A percentile compares a stretch with the other conserved stretches of the same genome.
These are phyloP conservation scores for Tuber melanosporum DNA, from an alignment of 495 filamentous ascomycete genomes.

Conservation along the genomic window DNA sequence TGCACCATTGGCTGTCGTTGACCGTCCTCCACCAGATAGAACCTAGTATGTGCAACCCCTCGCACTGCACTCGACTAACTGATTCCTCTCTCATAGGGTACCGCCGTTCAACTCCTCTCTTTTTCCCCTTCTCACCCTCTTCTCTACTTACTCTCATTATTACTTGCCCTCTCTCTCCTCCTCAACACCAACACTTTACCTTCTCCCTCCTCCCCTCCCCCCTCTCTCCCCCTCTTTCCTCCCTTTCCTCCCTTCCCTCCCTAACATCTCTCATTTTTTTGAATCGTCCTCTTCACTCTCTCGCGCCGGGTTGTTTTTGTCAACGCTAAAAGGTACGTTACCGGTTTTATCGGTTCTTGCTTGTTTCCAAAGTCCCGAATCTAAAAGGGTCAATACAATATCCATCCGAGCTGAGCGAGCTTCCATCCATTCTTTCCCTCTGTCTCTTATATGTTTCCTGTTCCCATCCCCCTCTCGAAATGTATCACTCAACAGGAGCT, in stretches of 20 bases:
- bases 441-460: not conserved
- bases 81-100: not conserved
- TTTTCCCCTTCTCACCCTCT: not conserved
- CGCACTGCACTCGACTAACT: slow-evolving; percentile 3
- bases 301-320: slow-evolving; percentile 13
- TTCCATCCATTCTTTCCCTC: slow-evolving; percentile 4
- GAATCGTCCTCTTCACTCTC: slow-evolving; percentile 26
- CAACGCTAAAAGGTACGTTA: slow-evolving; percentile 23
- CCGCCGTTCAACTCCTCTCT: not conserved
- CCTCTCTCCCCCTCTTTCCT: not conserved
- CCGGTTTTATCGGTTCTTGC: slow-evolving; percentile 5
- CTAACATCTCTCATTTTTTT: slow-evolving; percentile 1
- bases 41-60: slow-evolving; percentile 20
- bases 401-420: slow-evolving; percentile 13
- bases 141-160: slow-evolving; percentile 1
- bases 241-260: not conserved
- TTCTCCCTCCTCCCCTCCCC: not conserved
- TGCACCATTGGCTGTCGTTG: slow-evolving; percentile 11
- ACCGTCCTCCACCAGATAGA: slow-evolving; percentile 8
- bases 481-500: slow-evolving; percentile 23
- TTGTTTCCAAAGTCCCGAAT: slow-evolving; percentile 11
- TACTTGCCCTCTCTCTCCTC: slow-evolving; percentile 3
- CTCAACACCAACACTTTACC: not conserved
- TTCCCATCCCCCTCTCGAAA: slow-evolving; percentile 12
- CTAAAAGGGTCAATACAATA: not conserved